Base-by-base conservation (phyloP, 208 protist species). In the Trypanosoma lewisi region DNA sequence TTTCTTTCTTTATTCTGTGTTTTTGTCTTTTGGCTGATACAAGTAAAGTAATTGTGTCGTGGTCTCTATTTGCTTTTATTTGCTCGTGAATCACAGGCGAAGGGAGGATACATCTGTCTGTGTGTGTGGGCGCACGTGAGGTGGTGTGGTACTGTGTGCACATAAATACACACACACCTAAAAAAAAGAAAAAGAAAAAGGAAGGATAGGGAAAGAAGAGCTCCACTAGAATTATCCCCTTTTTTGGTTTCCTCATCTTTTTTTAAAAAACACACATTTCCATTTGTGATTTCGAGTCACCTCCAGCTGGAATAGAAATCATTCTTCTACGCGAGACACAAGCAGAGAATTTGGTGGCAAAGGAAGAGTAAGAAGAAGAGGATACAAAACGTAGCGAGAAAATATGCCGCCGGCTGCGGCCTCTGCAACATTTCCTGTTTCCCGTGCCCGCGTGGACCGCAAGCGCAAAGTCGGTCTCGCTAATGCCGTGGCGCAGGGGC, bases 401-500 rank as follows among this genome's bases (percentile, higher is more conserved):
- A 27, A 21, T 41, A 64, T 52, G 33, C 7, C 17, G 0, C n/a
- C 39, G 41, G 2, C 41, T 16, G 45, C 34, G 39, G 1, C 45
- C 23, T 31, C 56, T 31, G 39, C 49, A 28, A 19, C 54, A 19
- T 34, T 63, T 37, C 50, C 71, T 4, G 53, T 50, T 12, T 55
- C 82, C 7, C 85, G 89, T 12, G 89, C 78, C 7, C 85, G 89
- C 16, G 67, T 56, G 27, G 89, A 95, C 50, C 76, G 64, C 6
- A 68, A 30, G 25, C 85, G 89, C 3, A 81, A 69, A 34, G 66
- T 86, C 19, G 89, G 89, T 51, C 86, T 83, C 36, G 84, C 83
- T 37, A 95, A 95, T 69, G 86, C 86, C 21, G 84, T 95, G n/a
- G 89, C 89, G 2, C 37, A 63, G n/a, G 86, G 86, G 5, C 30